Conservation (phyloP, 2,329 filamentous ascomycete species). For the Pyrenophora seminiperda region DNA sequence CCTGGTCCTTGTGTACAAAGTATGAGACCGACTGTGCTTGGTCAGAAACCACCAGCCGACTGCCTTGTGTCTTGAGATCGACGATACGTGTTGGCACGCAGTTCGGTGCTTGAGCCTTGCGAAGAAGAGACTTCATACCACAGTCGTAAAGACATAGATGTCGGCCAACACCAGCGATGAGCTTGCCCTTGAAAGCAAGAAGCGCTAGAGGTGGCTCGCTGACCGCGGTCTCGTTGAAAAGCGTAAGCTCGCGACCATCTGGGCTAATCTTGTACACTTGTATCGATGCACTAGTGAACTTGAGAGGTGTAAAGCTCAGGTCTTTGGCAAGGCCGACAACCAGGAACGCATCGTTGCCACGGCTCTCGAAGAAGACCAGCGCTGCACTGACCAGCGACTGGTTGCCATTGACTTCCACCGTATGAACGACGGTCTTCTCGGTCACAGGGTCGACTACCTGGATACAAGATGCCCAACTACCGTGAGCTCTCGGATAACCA, state of each 20-base stretch:
- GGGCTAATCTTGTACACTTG: conserved; percentile 91
- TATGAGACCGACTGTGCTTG: conserved; percentile 90
- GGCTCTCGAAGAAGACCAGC: conserved; percentile 79
- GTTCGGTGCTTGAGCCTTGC: conserved; percentile 79
- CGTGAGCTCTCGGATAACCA: conserved; percentile 80
- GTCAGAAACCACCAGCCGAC: conserved; percentile 88
- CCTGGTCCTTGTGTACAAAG: conserved; percentile 82
- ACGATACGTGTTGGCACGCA: conserved; percentile 83
- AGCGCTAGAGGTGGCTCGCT: conserved; percentile 90
- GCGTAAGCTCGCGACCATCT: conserved; percentile 84
- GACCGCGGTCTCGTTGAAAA: conserved; percentile 94
- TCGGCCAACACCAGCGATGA: conserved; percentile 83
- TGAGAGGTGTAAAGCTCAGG: conserved; percentile 75
- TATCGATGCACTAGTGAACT: conserved; percentile 77
- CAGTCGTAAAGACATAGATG: conserved; percentile 88
- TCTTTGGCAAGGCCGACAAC: conserved; percentile 94
- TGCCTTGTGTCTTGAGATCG: conserved; percentile 86
- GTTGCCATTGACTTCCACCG: conserved; percentile 83
- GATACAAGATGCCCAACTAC: conserved; percentile 95
- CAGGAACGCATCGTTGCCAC: conserved; percentile 86
- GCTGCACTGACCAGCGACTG: conserved; percentile 88
- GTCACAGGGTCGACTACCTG: conserved; percentile 84
- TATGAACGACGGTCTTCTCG: conserved; percentile 72
- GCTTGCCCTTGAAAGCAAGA: conserved; percentile 86
- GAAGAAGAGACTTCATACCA: conserved; percentile 87